Base-by-base conservation (phyloP, 768 basidiomycete genomes). In the Amanita pseudoporphyria region DNA sequence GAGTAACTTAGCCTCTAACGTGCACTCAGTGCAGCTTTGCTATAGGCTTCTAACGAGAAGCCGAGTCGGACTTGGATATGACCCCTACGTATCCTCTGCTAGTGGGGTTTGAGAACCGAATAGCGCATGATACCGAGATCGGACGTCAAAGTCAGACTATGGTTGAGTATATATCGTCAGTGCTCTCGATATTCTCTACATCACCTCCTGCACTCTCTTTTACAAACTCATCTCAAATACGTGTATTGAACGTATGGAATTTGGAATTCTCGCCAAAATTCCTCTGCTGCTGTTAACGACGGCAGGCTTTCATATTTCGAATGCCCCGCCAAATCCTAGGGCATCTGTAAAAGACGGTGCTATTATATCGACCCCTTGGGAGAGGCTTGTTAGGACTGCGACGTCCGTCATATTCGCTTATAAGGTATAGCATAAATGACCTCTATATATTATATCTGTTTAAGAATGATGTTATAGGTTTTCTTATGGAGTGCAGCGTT, bases 311-410 rank as follows among this genome's bases (percentile, higher is more conserved):
- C 49, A 51, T 40, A 16, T 40, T 21, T 37, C 51, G 2, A 30
- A 22, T 22, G 13, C 30, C n/a, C 38, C 37, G 21, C 54, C 54
- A 6, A 39, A 30, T 24, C 53, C 59, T 16, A 45, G 26, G 2
- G 3, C 43, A 16, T 21, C 32, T 24, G n/a, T 32, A 6, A 35
- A 18, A 42, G 9, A 36, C 7, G 45, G 33, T n/a, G 21, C 44
- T 4, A 12, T 24, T 13, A 47, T 47, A 10, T 19, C 45, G 21
- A 38, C 38, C 5, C 37, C 10, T 9, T 28, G 22, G 5, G 47
- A 48, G 6, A 38, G 37, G 19, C 9, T 41, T 3, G 22, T 48
- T 7, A 38, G 47, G 39, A 24, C 18, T 10, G 13, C 30, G n/a
- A 48, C 26, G n/a, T 12, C 38, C 14, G 22, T 37, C 3, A 16